A percentile compares a stretch with the other conserved stretches of the same genome.
Conservation (phyloP, 306 rosid genomes). For the Fagus sylvatica region DNA sequence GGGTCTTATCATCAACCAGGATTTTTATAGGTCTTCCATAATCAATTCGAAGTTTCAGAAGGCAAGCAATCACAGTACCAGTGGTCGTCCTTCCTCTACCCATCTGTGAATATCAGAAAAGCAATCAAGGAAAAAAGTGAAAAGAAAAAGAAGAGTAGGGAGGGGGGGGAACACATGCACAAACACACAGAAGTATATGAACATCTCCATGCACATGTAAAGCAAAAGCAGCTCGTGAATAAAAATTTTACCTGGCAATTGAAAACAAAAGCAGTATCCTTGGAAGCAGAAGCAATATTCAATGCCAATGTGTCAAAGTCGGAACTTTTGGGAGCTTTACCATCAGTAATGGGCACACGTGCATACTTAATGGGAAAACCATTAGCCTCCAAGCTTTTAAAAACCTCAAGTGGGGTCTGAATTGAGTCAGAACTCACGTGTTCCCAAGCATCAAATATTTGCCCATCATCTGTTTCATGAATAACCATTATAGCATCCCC, state of each 20-base stretch:
- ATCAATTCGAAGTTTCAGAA: constrained; percentile 81
- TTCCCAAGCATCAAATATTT: constrained; percentile 91
- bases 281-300: constrained; percentile 76
- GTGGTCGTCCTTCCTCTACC: constrained; percentile 96
- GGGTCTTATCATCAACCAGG: constrained; percentile 47
- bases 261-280: constrained; percentile 82
- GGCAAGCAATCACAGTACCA: constrained; percentile 92
- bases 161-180: not conserved
- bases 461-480: constrained; percentile 81
- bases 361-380: constrained; percentile 90
- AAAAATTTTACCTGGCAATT: constrained; percentile 74
- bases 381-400: constrained; percentile 65
- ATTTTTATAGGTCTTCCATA: constrained; percentile 79
- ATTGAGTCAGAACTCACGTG: constrained; percentile 57
- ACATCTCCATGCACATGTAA: constrained; percentile 9
- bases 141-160: not conserved
- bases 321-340: constrained; percentile 93
- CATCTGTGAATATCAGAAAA: constrained; percentile 54
- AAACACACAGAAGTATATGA: not conserved
- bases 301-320: constrained; percentile 71
- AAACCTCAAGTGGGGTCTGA: constrained; percentile 92
- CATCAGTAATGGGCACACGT: constrained; percentile 91
- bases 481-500: constrained; percentile 86
- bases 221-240: constrained; percentile 26
- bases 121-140: constrained; percentile 18